These are phyloP conservation scores for Debaryomyces singareniensis DNA, from an alignment of 1,139 yeast species.

Conservation along the genomic window DNA sequence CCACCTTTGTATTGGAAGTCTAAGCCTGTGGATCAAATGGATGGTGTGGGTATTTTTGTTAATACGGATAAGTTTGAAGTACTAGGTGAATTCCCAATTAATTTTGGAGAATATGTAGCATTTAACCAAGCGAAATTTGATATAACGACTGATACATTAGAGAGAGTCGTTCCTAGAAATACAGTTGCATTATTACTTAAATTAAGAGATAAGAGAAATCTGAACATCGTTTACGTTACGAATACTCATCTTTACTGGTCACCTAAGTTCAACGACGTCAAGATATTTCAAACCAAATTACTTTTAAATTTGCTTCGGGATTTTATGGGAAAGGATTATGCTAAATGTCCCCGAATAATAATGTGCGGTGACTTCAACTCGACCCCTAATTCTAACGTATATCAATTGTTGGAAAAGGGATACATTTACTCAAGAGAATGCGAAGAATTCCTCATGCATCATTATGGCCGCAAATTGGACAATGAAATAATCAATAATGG, in stretches of 20 bases:
- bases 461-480: constrained; percentile 25
- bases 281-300: constrained; percentile 47
- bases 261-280: constrained; percentile 45
- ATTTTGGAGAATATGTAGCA: constrained; percentile 32
- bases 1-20: constrained; percentile 46
- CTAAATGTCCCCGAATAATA: constrained; percentile 13
- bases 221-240: constrained; percentile 35
- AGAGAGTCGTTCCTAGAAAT: constrained; percentile 40
- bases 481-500: constrained; percentile 15
- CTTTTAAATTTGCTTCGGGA: constrained; percentile 25
- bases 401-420: constrained; percentile 35
- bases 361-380: constrained; percentile 54
- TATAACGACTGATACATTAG: constrained; percentile 28
- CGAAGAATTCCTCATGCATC: constrained; percentile 17
- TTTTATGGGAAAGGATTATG: constrained; percentile 14
- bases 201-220: constrained; percentile 34
- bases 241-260: constrained; percentile 62
- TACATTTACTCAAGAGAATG: constrained; percentile 20
- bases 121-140: constrained; percentile 21
- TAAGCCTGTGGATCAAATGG: constrained; percentile 37
- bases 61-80: constrained; percentile 41
- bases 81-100: constrained; percentile 33
- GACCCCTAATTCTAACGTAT: constrained; percentile 41
- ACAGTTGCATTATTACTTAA: constrained; percentile 49
- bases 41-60: constrained; percentile 52